phyloP scores from a whole-genome alignment of 2,329 filamentous ascomycete genomes.

The Parastagonospora avenae region DNA sequence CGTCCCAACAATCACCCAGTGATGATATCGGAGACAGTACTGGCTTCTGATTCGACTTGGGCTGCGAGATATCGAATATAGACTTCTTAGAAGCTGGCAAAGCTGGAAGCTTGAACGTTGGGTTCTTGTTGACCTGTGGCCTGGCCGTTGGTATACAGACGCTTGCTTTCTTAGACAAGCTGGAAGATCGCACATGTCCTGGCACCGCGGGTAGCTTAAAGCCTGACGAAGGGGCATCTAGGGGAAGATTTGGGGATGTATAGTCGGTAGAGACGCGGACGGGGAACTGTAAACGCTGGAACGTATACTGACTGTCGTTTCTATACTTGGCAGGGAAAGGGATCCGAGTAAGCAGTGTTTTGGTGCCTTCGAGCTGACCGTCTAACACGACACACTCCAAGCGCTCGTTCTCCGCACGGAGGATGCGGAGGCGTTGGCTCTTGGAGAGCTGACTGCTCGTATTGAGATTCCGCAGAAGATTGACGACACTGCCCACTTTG shows the following conservation, averaged over 20 bases:
- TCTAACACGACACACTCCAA: constrained; percentile 42
- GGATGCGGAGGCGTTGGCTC: constrained; percentile 37
- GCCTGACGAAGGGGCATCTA: constrained; percentile 10
- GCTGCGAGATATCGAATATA: background rate
- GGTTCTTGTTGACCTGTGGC: constrained; percentile 11
- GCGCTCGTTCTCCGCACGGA: constrained; percentile 32
- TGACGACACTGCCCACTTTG: constrained; percentile 40
- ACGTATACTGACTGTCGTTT: constrained; percentile 32
- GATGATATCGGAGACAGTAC: background rate
- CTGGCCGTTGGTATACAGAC: constrained; percentile 1
- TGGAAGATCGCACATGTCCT: constrained; percentile 7
- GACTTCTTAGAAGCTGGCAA: constrained; percentile 28
- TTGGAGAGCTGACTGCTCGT: constrained; percentile 38
- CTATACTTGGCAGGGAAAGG: constrained; percentile 35
- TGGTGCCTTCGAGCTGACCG: constrained; percentile 41
- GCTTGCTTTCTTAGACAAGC: constrained; percentile 10
- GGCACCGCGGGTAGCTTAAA: constrained; percentile 31
- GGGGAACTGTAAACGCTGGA: constrained; percentile 40
- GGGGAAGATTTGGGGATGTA: background rate
- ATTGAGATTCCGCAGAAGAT: constrained; percentile 34
- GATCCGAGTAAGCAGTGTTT: constrained; percentile 34
- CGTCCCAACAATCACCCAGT: constrained; percentile 38
- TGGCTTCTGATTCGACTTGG: background rate
- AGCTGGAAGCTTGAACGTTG: constrained; percentile 32
- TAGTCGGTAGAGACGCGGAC: constrained; percentile 35